Evolutionary conservation across 2,329 filamentous ascomycete species (phyloP), one percentile per base, ranked within the genome.

Genomic region (Zelopaecilomyces penicillatus): DNA sequence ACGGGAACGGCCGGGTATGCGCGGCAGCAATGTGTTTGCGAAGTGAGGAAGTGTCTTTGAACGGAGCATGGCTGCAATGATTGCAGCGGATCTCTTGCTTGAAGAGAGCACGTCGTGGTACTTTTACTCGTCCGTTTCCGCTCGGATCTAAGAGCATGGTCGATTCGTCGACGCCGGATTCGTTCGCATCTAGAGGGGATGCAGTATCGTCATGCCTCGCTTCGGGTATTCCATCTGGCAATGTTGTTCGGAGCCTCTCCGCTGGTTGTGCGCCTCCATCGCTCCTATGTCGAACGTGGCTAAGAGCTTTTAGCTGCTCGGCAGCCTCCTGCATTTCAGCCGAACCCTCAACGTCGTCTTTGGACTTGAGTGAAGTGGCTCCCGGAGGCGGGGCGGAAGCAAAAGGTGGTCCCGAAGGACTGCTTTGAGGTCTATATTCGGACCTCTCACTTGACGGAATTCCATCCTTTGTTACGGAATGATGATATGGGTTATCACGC

Each of bases 1-100:
- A 98, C 0, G 83, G 80, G 55, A 96, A 97, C 0, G 83, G 82
- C 19, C 82, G 74, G 0, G 81, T 85, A 50, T 85, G 82, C 2
- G 80, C 78, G 2, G 81, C 80, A 5, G 81, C 80, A 40, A 84
- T 75, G 54, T 85, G 81, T 54, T 83, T 83, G 30, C 79, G 71
- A 33, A 83, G 62, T 0, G 80, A 81, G 0, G 80, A 83, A 0
- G 75, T 78, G 56, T 83, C 80, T 52, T 82, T 83, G 57, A 83
- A 83, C 2, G 80, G 80, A 0, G 75, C 72, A 56, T 83, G 79
- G 42, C 72, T 80, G 57, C 80, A 83, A 42, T 78, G 68, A 12
- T 66, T 70, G 57, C 80, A 83, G 26, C 75, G 70, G 2, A 76
- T 80, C 50, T 83, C 80, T 54, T 78, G 75, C 52, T 80, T 82